A percentile compares a stretch with the other conserved stretches of the same genome.
These are phyloP conservation scores for Mycena olivaceomarginata DNA, from an alignment of 768 basidiomycete genomes.

Conservation along the genomic window DNA sequence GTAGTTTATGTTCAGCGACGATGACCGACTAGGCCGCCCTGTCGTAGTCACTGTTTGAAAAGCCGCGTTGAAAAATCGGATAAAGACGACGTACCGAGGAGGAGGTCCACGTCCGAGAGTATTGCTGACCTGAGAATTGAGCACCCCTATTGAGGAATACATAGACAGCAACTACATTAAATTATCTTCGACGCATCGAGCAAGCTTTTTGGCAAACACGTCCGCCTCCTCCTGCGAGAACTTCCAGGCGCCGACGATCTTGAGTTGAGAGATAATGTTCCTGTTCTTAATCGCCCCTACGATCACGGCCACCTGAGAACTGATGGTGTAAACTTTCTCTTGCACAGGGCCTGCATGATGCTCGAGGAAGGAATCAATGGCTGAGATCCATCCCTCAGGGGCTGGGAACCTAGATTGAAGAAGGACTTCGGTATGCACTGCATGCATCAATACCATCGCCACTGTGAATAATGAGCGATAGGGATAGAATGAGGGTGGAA, in stretches of 20 bases:
- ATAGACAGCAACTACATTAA: slow-evolving; percentile 14
- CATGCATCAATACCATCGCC: slow-evolving; percentile 4
- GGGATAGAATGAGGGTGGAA: slow-evolving; percentile 7
- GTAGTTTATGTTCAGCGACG: no score
- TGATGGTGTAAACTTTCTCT: not conserved
- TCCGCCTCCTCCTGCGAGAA: not conserved
- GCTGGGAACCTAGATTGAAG: no score
- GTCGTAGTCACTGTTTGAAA: no score
- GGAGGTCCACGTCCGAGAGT: no score
- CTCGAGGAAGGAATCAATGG: slow-evolving; percentile 3
- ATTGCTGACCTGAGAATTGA: no score
- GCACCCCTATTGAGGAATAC: no score
- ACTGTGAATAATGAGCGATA: slow-evolving; percentile 6
- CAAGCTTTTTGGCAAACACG: not conserved
- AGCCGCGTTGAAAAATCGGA: no score
- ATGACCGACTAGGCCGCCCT: no score
- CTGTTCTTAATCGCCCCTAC: slow-evolving; percentile 1
- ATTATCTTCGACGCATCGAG: slow-evolving; percentile 2
- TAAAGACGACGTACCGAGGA: no score
- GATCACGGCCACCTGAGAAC: slow-evolving; percentile 1
- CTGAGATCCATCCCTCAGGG: not conserved
- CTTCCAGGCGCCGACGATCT: not conserved
- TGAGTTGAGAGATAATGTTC: not conserved
- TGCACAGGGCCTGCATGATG: not conserved
- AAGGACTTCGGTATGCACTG: slow-evolving; percentile 6